Base-by-base conservation (phyloP, 108 stramenopile genomes). In the Pseudonitzschia multistriata region DNA sequence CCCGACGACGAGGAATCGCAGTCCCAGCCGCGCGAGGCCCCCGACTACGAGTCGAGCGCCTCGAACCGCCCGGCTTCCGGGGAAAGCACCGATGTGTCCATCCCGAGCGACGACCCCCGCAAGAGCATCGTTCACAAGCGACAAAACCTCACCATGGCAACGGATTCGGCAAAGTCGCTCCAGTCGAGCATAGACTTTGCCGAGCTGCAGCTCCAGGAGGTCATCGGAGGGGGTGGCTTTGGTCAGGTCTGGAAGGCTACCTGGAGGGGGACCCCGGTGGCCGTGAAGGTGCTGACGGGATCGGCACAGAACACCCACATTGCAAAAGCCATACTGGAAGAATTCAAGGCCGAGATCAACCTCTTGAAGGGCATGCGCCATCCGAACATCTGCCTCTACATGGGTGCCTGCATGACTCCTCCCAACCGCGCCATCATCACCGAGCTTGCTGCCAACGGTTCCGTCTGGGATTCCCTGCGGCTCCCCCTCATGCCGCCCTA, bases 211-310 rank as follows among this genome's bases (percentile, higher is more conserved):
- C 42, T 96, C 19, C 63, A 77, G 24, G 80, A 86, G 53, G 78
- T 92, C 13, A 94, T 96, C 74, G 96, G 96, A 39, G 96, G 96
- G 10, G 96, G 96, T 34, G 92, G 92, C 1, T 96, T 96, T 79
- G 93, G 93, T 40, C 88, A 92, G 77, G 93, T 96, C 19, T 94
- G 92, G 91, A 69, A 67, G 36, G 96, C 91, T 1, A 82, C 70
- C 37, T 95, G 89, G 90, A 76, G 83, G 62, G 86, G 88, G 21
- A 95, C 94, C 19, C 94, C 94, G 21, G 94, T 95, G 15, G 94
- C 94, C 3, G 94, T 95, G 22, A 95, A 95, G 71, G 81, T 95
- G 0, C 63, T 95, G 29, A 89, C 91, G 4, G 89, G 88, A 52
- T 74, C 85, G 22, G 88, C 89, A 19, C 87, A 95, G 67, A 76